A percentile compares a stretch with the other conserved stretches of the same genome.
Evolutionary conservation across 2,329 filamentous ascomycete species (phyloP).

Genomic region (Pseudogymnoascus sp.): DNA sequence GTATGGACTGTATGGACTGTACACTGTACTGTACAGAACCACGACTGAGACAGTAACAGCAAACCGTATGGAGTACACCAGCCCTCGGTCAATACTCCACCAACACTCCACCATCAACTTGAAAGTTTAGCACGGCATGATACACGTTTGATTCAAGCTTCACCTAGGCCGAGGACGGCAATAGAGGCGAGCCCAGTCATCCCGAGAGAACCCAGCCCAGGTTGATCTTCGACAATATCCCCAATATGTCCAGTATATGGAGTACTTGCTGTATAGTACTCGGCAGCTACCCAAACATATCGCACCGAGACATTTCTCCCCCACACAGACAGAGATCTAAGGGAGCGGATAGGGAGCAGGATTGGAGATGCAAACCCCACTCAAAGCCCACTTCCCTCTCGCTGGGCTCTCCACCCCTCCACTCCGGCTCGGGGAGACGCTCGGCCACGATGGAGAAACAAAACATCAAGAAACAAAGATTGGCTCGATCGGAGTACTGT

Average conservation of each 20-base stretch:
- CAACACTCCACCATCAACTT: background rate
- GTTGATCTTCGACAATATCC: background rate
- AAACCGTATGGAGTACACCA: background rate
- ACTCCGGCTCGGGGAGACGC: conserved; percentile 1
- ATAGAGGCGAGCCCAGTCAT: background rate
- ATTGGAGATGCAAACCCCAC: background rate
- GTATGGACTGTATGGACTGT: background rate
- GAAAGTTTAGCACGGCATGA: background rate
- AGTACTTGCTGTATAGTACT: background rate
- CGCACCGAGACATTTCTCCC: conserved; percentile 4
- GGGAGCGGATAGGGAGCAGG: background rate
- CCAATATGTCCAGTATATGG: background rate
- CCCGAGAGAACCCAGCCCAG: background rate
- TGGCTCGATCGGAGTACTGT: background rate
- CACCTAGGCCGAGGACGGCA: background rate
- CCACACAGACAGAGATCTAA: background rate
- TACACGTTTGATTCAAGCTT: conserved; percentile 8
- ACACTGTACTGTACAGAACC: background rate
- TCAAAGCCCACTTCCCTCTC: background rate
- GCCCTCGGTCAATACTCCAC: background rate
- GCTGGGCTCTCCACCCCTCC: background rate
- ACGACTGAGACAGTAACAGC: background rate
- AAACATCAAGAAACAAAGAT: background rate
- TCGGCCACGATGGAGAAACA: conserved; percentile 1
- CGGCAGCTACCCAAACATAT: background rate